Percentiles rank a stretch among this genome's conserved stretches.
phyloP scores from a whole-genome alignment of 306 rosid genomes.

The Coriaria nepalensis region DNA sequence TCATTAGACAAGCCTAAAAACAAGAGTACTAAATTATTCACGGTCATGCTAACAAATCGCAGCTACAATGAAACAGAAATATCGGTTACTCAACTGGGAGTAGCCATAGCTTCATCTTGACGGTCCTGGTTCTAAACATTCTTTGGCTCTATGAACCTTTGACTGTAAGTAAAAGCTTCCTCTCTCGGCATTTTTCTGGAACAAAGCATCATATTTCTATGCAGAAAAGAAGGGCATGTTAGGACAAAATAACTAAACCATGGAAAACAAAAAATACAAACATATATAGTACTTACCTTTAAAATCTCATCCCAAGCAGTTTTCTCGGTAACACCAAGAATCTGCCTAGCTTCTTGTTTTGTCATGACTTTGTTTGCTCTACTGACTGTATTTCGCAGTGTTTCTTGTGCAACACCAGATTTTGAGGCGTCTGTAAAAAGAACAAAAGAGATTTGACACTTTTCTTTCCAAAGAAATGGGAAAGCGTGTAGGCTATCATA shows the following conservation, averaged over 20 bases:
- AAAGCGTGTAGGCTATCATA: too few relatives aligned
- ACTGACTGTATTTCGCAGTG: constrained; percentile 34
- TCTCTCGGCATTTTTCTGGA: constrained; percentile 57
- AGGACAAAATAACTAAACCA: too few relatives aligned
- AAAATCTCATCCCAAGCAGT: constrained; percentile 74
- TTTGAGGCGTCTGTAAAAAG: constrained; percentile 35
- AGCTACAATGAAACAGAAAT: too few relatives aligned
- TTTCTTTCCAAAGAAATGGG: too few relatives aligned
- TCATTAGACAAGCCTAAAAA: too few relatives aligned
- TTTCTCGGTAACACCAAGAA: constrained; percentile 66
- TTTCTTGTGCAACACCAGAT: constrained; percentile 55
- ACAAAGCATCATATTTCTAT: constrained; percentile 61
- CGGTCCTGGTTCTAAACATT: constrained; percentile 53
- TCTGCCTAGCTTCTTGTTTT: constrained; percentile 85
- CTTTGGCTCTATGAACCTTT: constrained; percentile 85
- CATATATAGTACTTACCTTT: constrained; percentile 27
- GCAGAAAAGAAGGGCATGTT: not conserved
- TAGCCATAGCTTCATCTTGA: too few relatives aligned
- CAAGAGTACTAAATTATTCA: too few relatives aligned
- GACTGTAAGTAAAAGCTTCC: constrained; percentile 93
- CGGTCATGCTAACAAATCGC: too few relatives aligned
- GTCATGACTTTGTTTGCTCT: constrained; percentile 54
- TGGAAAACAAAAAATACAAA: too few relatives aligned
- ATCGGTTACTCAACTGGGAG: too few relatives aligned
- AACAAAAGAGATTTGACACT: too few relatives aligned